Evolutionary conservation across 2,329 filamentous ascomycete genomes (phyloP), one percentile per base, ranked within the genome.

Genomic region (Talaromyces sp.): DNA sequence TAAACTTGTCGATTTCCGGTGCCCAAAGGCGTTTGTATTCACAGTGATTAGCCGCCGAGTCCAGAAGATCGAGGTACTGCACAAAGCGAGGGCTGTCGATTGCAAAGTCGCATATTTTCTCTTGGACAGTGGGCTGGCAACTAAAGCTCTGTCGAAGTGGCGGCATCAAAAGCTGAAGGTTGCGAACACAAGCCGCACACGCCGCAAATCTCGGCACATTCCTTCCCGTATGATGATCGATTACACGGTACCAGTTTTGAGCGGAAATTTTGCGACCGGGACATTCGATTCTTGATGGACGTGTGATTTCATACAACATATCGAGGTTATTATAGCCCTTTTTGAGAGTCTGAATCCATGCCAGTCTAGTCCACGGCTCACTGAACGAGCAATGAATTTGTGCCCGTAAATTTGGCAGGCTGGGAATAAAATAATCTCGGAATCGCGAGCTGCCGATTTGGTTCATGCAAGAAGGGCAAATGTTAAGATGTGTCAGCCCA

Each of bases 381-480:
- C 90, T 90, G 73, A 97, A 91, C 64, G 92, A 88, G 75, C 93
- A 98, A 52, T 83, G 80, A 8, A 90, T 81, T 52, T 84, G 80
- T 46, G 81, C 78, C 14, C 84, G 82, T 2, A 81, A 77, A 17
- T 86, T 84, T 29, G 81, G 78, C 31, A 85, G 81, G 38, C 85
- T 84, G 3, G 82, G 81, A 11, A 86, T 78, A 67, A 96, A 91
- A 35, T 86, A 80, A 17, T 84, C 80, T 2, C 85, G 81, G 70
- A 90, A 96, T 21, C 84, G 80, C 0, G 90, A 89, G 26, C 84
- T 82, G 65, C 93, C 91, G 9, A 91, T 84, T 6, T 82, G 81
- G 2, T 83, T 80, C 71, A 90, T 91, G 75, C 93, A 98, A 13
- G 84, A 85, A 0, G 91, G 90, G 67, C 93, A 97, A 52, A 97